These are phyloP conservation scores for Astrephomene gubernaculifera DNA, from an alignment of 139 green algal species.

Conservation along the genomic window DNA sequence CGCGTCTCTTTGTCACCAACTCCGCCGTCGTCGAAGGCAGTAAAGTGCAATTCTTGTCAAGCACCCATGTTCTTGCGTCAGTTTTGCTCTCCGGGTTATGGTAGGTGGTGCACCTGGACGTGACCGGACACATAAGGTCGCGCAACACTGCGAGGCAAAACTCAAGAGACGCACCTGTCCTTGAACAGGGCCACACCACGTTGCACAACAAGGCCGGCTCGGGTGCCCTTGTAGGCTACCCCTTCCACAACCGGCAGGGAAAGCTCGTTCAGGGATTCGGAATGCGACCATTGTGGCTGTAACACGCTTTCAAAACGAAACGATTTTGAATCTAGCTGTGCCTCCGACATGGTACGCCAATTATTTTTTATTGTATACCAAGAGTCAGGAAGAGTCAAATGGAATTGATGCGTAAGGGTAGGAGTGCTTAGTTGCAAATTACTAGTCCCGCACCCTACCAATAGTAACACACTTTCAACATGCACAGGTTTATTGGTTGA, in stretches of 20 bases:
- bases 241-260: not conserved
- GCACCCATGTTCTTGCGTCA: constrained; percentile 44
- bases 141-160: not conserved
- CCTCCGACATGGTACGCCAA: not conserved
- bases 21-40: constrained; percentile 37
- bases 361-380: no score
- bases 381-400: no score
- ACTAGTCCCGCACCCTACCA: no score
- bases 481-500: no score
- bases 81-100: constrained; percentile 18
- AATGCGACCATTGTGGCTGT: constrained; percentile 1
- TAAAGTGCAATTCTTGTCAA: constrained; percentile 57
- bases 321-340: not conserved
- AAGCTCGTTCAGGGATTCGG: not conserved
- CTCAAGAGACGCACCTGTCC: not conserved
- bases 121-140: not conserved
- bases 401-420: no score
- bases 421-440: no score
- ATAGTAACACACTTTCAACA: no score
- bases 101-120: not conserved
- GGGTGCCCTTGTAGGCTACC: not conserved
- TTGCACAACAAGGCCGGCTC: constrained; percentile 6
- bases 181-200: not conserved
- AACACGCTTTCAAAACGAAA: not conserved
- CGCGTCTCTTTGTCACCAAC: constrained; percentile 2